Conservation (phyloP, 73 alveolate genomes). For the Tetrahymena malaccensis region DNA sequence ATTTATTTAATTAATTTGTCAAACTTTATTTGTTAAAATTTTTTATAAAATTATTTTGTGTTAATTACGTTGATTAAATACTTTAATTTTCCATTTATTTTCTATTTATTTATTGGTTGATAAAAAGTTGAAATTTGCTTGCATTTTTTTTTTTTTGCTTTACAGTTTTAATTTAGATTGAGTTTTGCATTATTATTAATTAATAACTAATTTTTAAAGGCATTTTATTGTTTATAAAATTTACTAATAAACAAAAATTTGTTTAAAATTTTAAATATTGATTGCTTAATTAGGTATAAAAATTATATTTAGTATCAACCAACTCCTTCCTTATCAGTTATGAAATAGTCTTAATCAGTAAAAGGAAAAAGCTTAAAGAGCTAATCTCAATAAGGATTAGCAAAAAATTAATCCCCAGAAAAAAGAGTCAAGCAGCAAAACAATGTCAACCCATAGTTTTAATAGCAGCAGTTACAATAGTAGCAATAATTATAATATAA, state of each 20-base stretch:
- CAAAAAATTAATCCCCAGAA: background rate
- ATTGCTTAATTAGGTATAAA: background rate
- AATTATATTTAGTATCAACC: background rate
- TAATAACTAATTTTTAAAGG: background rate
- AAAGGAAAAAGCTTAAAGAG: background rate
- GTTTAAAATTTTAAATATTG: background rate
- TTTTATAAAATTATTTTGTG: too few relatives aligned
- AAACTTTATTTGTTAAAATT: too few relatives aligned
- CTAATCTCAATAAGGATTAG: background rate
- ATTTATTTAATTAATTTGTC: too few relatives aligned
- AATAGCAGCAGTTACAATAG: background rate
- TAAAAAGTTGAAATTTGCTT: too few relatives aligned
- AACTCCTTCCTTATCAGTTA: background rate
- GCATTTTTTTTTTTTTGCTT: background rate
- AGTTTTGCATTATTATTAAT: too few relatives aligned
- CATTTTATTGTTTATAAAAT: background rate
- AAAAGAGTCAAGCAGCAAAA: background rate
- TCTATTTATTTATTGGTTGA: too few relatives aligned
- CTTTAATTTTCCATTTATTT: too few relatives aligned
- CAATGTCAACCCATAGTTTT: background rate
- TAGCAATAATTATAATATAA: background rate
- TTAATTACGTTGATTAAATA: too few relatives aligned
- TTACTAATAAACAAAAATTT: background rate
- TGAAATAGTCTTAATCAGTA: background rate
- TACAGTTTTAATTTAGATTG: background rate